phyloP scores from a whole-genome alignment of 345 rosid genomes.

The Rubroshorea leprosula region DNA sequence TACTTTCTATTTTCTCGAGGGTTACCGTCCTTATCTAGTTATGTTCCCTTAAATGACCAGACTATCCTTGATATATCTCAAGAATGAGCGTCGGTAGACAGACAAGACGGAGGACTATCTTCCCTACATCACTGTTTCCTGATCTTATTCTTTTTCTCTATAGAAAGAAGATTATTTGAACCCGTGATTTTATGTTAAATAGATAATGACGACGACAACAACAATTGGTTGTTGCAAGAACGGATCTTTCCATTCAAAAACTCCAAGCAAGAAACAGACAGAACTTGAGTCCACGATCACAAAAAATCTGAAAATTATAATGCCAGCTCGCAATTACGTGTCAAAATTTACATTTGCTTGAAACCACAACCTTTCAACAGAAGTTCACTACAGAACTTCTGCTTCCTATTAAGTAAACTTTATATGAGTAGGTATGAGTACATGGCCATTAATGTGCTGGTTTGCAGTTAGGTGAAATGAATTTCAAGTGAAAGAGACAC shows the following conservation, averaged over 20 bases:
- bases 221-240: constrained; percentile 24
- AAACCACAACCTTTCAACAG: not conserved
- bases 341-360: not conserved
- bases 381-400: no score
- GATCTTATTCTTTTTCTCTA: not conserved
- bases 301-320: constrained; percentile 14
- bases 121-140: constrained; percentile 29
- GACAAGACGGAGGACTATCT: constrained; percentile 19
- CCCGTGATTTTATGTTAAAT: not conserved
- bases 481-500: no score
- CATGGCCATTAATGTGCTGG: no score
- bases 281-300: constrained; percentile 20
- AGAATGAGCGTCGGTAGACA: constrained; percentile 27
- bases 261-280: constrained; percentile 29
- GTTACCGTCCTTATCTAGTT: no score
- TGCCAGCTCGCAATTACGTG: constrained; percentile 1
- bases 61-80: not conserved
- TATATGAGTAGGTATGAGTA: no score
- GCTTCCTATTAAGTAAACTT: no score
- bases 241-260: constrained; percentile 6
- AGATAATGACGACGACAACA: no score
- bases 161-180: no score
- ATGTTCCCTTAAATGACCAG: constrained; percentile 1
- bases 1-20: no score
- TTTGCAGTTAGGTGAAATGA: no score